These are phyloP conservation scores for Fonsecaea multimorphosa DNA, from an alignment of 2,329 filamentous ascomycete species.

Conservation along the genomic window DNA sequence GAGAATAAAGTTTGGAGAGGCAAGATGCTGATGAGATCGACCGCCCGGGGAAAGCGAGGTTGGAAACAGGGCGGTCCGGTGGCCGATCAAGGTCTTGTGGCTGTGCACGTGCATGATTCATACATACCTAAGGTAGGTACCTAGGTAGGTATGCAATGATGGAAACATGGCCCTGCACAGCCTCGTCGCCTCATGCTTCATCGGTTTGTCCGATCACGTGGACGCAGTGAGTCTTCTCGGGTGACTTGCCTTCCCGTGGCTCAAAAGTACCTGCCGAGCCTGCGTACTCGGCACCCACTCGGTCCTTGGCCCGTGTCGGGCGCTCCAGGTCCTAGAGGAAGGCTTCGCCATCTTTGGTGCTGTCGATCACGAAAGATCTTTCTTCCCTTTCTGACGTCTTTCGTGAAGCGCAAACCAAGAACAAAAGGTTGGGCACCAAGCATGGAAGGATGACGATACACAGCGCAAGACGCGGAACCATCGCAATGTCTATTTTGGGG, in stretches of 20 bases:
- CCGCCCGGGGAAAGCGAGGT: constrained; percentile 20
- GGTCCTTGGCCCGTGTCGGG: no score
- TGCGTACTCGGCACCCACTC: no score
- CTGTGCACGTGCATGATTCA: constrained; percentile 10
- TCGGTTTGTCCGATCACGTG: background rate
- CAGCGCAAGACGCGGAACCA: constrained; percentile 11
- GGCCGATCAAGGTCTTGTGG: constrained; percentile 12
- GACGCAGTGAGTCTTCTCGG: background rate
- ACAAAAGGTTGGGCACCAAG: background rate
- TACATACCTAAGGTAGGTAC: no score
- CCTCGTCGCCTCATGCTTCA: background rate
- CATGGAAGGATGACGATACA: constrained; percentile 1
- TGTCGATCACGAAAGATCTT: background rate
- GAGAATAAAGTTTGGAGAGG: constrained; percentile 11
- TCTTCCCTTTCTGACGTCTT: background rate
- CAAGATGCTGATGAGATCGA: constrained; percentile 14
- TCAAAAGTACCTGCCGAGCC: background rate
- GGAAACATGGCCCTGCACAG: constrained; percentile 5
- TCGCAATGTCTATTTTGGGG: background rate
- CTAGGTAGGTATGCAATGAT: background rate
- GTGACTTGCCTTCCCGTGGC: background rate
- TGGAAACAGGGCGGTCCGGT: constrained; percentile 2
- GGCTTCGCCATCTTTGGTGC: background rate
- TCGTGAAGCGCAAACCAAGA: background rate
- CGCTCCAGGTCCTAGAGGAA: no score